Evolutionary conservation across 257 asterid genomes (phyloP).

Genomic region (Solanum arcanum): DNA sequence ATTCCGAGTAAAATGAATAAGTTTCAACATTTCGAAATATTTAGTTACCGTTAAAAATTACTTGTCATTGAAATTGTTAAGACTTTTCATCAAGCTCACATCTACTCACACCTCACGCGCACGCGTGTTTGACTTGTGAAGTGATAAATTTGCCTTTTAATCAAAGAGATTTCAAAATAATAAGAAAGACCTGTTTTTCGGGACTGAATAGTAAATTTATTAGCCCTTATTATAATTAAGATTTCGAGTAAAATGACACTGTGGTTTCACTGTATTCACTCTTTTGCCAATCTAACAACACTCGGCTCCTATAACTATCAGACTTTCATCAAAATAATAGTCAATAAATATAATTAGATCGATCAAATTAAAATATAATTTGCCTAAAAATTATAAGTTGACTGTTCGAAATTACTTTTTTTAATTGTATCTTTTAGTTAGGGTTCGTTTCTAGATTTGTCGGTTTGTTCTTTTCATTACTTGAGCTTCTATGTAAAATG

Average conservation of each 20-base stretch:
- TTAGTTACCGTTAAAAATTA: too few relatives aligned
- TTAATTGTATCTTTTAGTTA: not conserved
- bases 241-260: not conserved
- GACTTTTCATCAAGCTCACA: too few relatives aligned
- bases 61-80: too few relatives aligned
- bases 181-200: too few relatives aligned
- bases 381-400: not conserved
- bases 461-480: not conserved
- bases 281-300: not conserved
- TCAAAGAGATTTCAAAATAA: too few relatives aligned
- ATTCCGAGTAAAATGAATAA: too few relatives aligned
- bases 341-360: not conserved
- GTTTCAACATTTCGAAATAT: too few relatives aligned
- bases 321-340: not conserved
- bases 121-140: too few relatives aligned
- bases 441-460: not conserved
- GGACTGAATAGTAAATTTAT: too few relatives aligned
- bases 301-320: too few relatives aligned
- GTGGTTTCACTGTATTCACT: not conserved
- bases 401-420: not conserved
- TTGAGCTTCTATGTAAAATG: not conserved
- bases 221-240: not conserved
- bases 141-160: too few relatives aligned
- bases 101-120: too few relatives aligned
- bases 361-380: not conserved